Percentiles rank a stretch among this genome's conserved stretches.
Evolutionary conservation across 2,329 filamentous ascomycete species (phyloP).

Genomic region (Monosporascus cannonballus): DNA sequence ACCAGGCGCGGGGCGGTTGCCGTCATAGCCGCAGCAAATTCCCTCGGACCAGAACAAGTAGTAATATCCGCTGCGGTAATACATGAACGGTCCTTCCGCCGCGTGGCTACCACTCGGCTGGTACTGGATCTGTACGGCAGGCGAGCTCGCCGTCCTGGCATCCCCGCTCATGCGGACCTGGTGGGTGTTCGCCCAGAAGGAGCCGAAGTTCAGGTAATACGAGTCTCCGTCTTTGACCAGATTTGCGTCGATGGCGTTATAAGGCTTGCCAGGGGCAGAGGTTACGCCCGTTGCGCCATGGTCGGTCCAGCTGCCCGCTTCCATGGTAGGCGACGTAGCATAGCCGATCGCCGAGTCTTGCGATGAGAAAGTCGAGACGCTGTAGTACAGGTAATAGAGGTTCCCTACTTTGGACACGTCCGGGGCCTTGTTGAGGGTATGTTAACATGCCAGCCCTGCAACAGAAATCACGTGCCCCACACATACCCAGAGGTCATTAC

Average conservation of each 20-base stretch:
- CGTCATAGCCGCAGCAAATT: constrained; percentile 55
- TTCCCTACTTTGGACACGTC: background rate
- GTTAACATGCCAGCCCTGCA: constrained; percentile 13
- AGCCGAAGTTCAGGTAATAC: constrained; percentile 54
- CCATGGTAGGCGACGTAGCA: constrained; percentile 34
- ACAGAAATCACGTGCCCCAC: background rate
- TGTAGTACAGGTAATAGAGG: constrained; percentile 57
- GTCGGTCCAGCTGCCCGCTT: constrained; percentile 52
- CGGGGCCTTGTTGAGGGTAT: constrained; percentile 30
- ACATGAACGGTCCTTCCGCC: constrained; percentile 51
- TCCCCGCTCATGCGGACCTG: constrained; percentile 42
- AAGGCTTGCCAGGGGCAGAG: constrained; percentile 31
- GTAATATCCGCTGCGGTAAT: constrained; percentile 49
- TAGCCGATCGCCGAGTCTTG: constrained; percentile 54
- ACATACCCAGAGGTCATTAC: constrained; percentile 37
- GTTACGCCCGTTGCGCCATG: constrained; percentile 46
- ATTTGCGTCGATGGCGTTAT: constrained; percentile 54
- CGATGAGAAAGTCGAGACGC: constrained; percentile 51
- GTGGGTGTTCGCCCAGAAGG: constrained; percentile 59
- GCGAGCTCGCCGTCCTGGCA: constrained; percentile 21
- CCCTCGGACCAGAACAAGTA: constrained; percentile 61
- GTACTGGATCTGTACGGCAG: constrained; percentile 28
- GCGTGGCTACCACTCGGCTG: constrained; percentile 44
- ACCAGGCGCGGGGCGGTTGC: constrained; percentile 42
- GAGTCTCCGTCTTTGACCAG: constrained; percentile 32